Evolutionary conservation across 2,329 filamentous ascomycete species (phyloP), one percentile per base, ranked within the genome.

Genomic region (Neofusicoccum ribis): DNA sequence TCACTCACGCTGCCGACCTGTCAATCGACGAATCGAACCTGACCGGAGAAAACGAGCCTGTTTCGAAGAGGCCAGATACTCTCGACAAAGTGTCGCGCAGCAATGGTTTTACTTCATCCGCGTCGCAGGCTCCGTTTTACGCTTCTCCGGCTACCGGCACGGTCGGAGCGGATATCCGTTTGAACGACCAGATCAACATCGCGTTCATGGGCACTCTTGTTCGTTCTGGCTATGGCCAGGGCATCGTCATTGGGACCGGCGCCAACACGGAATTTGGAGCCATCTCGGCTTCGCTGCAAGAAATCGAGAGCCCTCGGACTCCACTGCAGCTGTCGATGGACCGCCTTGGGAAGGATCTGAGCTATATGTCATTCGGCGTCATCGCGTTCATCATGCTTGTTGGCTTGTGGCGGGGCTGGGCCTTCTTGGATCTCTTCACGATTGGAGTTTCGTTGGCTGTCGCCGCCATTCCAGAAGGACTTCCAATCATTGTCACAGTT

Each of bases 151-250:
- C 84, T 37, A 83, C 82, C 67, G 85, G 84, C 9, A 85, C 81
- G 54, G 87, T 85, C 69, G 87, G 83, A 67, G 86, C 86, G 34
- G 89, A 91, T 69, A 85, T 91, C 50, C 84, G 87, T 56, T 80
- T 91, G 59, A 91, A 91, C 67, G 89, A 91, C 63, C 87, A 89
- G 71, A 91, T 90, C 72, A 98, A 99, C 72, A 93, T 99, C 75
- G 95, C 93, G 2, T 98, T 97, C 77, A 98, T 99, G 93, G 95
- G 95, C 34, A 99, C 95, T 2, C 79, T 99, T 69, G 93, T 99
- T 39, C 92, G 94, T 69, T 97, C 94, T 41, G 95, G 95, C 11
- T 90, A 99, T 73, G 95, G 95, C 0, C 93, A 97, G 76, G 95
- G 95, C 49, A 89, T 99, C 69, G 95, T 99, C n/a, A 96, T 97